Conservation (phyloP, 2,329 filamentous ascomycete genomes). For the Ascochyta fabae region DNA sequence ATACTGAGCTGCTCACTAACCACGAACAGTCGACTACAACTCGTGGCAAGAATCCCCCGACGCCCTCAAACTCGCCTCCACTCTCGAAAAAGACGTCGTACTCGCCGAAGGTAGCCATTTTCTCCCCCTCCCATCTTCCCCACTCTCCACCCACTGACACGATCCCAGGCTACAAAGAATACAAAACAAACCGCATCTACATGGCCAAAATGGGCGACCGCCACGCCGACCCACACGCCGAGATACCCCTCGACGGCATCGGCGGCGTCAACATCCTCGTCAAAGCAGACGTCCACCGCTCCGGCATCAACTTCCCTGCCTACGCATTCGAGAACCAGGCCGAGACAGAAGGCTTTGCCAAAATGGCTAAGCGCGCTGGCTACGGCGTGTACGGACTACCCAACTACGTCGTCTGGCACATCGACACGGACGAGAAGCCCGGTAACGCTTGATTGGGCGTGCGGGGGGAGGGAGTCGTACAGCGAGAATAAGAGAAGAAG, state of each 20-base stretch:
- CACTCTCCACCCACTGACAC: neutral
- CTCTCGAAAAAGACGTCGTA: conserved; percentile 78
- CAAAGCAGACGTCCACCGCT: conserved; percentile 96
- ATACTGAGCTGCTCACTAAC: conserved; percentile 14
- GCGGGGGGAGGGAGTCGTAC: neutral
- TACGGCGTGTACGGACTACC: conserved; percentile 91
- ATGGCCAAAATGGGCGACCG: conserved; percentile 93
- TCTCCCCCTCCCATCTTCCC: neutral
- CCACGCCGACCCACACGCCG: conserved; percentile 88
- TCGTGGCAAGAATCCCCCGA: conserved; percentile 96
- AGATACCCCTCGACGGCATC: conserved; percentile 92
- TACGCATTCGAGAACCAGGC: conserved; percentile 99
- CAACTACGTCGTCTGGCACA: conserved; percentile 99
- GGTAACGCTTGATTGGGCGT: conserved; percentile 65
- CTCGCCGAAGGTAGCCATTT: conserved; percentile 76
- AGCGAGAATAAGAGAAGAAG: neutral
- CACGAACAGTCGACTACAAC: conserved; percentile 85
- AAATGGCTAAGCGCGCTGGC: conserved; percentile 96
- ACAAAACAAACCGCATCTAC: conserved; percentile 85
- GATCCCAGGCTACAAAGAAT: conserved; percentile 86
- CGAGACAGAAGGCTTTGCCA: conserved; percentile 97
- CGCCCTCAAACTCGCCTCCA: conserved; percentile 74
- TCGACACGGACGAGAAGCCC: conserved; percentile 93
- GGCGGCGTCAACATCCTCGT: conserved; percentile 97
- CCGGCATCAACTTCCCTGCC: conserved; percentile 95